Percentiles rank a stretch among this genome's conserved stretches.
Conservation (phyloP, 768 basidiomycete species). For the Leccinum barrowsii region DNA sequence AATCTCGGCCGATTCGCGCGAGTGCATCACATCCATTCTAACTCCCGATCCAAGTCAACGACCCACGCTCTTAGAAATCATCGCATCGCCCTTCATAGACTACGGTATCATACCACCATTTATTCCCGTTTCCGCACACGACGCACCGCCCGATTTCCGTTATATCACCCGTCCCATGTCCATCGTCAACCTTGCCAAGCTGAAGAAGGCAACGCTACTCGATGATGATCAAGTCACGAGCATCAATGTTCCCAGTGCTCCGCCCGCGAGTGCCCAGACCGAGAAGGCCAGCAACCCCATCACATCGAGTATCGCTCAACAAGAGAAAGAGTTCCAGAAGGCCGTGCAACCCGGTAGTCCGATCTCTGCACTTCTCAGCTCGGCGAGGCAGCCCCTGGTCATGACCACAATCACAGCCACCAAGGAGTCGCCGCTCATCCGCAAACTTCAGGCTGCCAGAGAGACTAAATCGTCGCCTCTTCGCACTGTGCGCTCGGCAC, state of each 20-base stretch:
- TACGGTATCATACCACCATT: slow-evolving; percentile 75
- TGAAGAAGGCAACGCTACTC: slow-evolving; percentile 59
- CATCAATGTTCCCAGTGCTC: slow-evolving; percentile 42
- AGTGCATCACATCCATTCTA: slow-evolving; percentile 80
- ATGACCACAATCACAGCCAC: slow-evolving; percentile 51
- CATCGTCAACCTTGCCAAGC: slow-evolving; percentile 63
- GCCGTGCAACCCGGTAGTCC: slow-evolving; percentile 95
- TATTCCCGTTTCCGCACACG: slow-evolving; percentile 78
- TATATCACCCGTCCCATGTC: slow-evolving; percentile 59
- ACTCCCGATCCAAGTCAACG: slow-evolving; percentile 80
- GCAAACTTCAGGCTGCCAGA: slow-evolving; percentile 55
- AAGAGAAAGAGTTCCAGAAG: slow-evolving; percentile 95
- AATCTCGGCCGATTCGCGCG: slow-evolving; percentile 68
- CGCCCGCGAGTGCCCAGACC: slow-evolving; percentile 12
- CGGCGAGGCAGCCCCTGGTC: slow-evolving; percentile 83
- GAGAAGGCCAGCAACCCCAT: slow-evolving; percentile 35
- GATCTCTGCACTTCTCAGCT: slow-evolving; percentile 85
- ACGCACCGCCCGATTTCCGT: slow-evolving; percentile 71
- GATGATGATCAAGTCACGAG: slow-evolving; percentile 55
- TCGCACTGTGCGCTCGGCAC: slow-evolving; percentile 38
- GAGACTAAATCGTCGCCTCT: slow-evolving; percentile 52
- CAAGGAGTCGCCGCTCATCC: slow-evolving; percentile 37
- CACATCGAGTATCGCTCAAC: slow-evolving; percentile 67
- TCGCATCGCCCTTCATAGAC: slow-evolving; percentile 82
- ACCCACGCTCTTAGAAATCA: slow-evolving; percentile 80